Evolutionary conservation across 768 basidiomycete genomes (phyloP), one percentile per base, ranked within the genome.

Genomic region (Erythrobasidium yunnanense): DNA sequence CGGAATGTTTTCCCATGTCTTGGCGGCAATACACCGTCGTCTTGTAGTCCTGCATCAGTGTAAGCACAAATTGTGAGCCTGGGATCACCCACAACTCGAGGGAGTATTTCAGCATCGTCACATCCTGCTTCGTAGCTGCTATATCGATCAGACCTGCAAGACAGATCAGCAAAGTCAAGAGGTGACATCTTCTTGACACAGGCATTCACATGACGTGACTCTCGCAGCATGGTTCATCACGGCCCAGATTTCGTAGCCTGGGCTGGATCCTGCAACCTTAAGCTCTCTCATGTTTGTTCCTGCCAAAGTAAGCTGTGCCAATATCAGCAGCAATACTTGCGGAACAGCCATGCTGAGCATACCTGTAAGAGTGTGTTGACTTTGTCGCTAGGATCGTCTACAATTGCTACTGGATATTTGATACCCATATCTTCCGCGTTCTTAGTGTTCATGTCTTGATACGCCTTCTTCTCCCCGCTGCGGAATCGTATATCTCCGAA

Each of bases 1-100:
- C 3, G 90, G 84, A 20, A 87, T 79, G 71, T 90, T 86, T 71
- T 96, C 92, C 93, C 93, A 97, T 46, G 89, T 85, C 71, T 86
- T 90, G 2, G 88, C 88, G 56, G 79, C 81, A 35, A 96, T 73
- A 70, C 85, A 87, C 11, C 92, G 85, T 25, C 86, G 75, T 29
- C 90, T 75, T 56, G 3, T 22, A 35, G 51, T 6, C 20, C 49
- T 25, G n/a, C 18, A 38, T 18, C 2, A 35, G 42, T 25, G 13
- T 6, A 13, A 2, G 27, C 1, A n/a, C 47, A 8, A 52, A 23
- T 4, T 20, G 45, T 7, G 13, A 6, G n/a, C n/a, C 13, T 1
- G 6, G 35, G 17, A 29, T 15, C 46, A 42, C 83, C 70, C 73
- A 85, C 84, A 90, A 73, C 76, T 92, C 88, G 13, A 93, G 78